phyloP scores from a whole-genome alignment of 306 rosid genomes.

The Ormosia emarginata region DNA sequence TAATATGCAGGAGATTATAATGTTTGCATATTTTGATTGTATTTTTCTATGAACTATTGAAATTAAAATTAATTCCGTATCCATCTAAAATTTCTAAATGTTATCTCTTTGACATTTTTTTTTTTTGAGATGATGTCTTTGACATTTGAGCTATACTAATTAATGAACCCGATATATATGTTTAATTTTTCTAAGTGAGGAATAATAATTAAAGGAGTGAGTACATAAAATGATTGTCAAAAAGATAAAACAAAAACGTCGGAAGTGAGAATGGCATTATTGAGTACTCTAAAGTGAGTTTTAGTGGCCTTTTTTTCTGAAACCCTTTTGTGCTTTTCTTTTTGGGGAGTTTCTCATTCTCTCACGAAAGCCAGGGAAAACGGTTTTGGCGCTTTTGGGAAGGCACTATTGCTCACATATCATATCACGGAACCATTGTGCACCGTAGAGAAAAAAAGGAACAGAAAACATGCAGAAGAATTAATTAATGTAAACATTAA shows the following conservation, averaged over 20 bases:
- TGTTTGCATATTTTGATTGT: not conserved
- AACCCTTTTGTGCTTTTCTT: constrained; percentile 25
- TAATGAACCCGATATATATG: not conserved
- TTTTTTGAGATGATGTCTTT: not conserved
- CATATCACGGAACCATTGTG: constrained; percentile 38
- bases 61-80: not conserved
- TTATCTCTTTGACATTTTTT: not conserved
- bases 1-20: not conserved
- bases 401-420: not conserved
- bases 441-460: not conserved
- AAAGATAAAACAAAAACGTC: not conserved
- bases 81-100: not conserved
- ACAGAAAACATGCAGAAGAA: not conserved
- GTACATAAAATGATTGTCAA: not conserved
- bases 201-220: not conserved
- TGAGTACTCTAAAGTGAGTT: not conserved
- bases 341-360: constrained; percentile 34
- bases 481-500: not conserved
- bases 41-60: not conserved
- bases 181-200: not conserved
- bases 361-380: constrained; percentile 48
- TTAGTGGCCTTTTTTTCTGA: constrained; percentile 16
- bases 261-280: constrained; percentile 18
- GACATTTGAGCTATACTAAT: not conserved
- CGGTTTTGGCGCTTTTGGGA: constrained; percentile 24